Conservation (phyloP, 1,284 basidiomycete species). For the Rugosomyces carneus region DNA sequence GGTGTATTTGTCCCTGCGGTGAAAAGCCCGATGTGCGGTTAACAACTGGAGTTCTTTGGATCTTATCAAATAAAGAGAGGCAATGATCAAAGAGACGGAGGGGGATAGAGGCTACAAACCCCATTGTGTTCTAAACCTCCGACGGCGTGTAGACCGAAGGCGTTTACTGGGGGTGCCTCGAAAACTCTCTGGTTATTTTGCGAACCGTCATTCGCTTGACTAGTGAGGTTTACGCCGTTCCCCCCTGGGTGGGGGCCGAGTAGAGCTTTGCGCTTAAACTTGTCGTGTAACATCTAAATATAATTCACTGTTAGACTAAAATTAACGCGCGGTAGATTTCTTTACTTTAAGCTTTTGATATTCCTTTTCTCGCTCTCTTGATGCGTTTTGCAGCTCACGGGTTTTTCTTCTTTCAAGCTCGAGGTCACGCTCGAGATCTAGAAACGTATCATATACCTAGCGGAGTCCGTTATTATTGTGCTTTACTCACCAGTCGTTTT, state of each 20-base stretch:
- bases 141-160: slow-evolving; percentile 46
- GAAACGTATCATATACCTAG: neutral
- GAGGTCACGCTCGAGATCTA: slow-evolving; percentile 72
- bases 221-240: slow-evolving; percentile 15
- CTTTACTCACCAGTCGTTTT: slow-evolving; percentile 54
- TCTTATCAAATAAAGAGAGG: slow-evolving; percentile 30
- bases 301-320: neutral
- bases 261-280: slow-evolving; percentile 72
- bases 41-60: slow-evolving; percentile 67
- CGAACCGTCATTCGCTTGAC: slow-evolving; percentile 14
- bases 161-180: slow-evolving; percentile 19
- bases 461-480: too few species aligned
- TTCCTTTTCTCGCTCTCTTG: slow-evolving; percentile 75
- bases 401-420: slow-evolving; percentile 71
- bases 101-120: slow-evolving; percentile 30
- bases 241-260: slow-evolving; percentile 34
- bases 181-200: slow-evolving; percentile 15
- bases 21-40: slow-evolving; percentile 38
- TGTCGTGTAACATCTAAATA: slow-evolving; percentile 58
- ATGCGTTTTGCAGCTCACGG: slow-evolving; percentile 65
- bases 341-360: slow-evolving; percentile 78
- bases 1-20: slow-evolving; percentile 19
- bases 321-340: neutral
- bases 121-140: slow-evolving; percentile 67
- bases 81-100: neutral